phyloP scores from a whole-genome alignment of 495 filamentous ascomycete species.

The Aspergillus homomorphus region DNA sequence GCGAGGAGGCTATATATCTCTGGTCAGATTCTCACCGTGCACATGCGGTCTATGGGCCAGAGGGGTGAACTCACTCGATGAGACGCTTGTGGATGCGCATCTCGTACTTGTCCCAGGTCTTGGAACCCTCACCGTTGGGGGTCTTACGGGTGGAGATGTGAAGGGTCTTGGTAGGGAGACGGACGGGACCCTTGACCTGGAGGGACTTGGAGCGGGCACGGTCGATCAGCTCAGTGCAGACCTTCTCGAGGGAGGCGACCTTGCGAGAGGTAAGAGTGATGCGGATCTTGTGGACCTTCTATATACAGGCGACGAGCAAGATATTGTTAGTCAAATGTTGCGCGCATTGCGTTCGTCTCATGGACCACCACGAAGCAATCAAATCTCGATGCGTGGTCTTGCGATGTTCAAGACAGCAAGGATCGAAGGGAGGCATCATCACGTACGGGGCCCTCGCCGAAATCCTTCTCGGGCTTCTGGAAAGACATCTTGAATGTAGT shows the following conservation, averaged over 20 bases:
- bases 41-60: background rate
- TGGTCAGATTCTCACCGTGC: background rate
- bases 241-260: conserved; percentile 94
- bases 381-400: conserved; percentile 6
- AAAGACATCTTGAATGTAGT: conserved; percentile 74
- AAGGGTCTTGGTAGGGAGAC: conserved; percentile 95
- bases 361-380: too few species aligned
- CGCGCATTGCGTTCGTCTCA: background rate
- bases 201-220: conserved; percentile 98
- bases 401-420: background rate
- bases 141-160: conserved; percentile 96
- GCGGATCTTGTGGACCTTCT: conserved; percentile 98
- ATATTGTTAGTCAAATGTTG: conserved; percentile 5
- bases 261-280: conserved; percentile 95
- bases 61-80: conserved; percentile 68
- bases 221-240: conserved; percentile 96
- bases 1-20: conserved; percentile 69
- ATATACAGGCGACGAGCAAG: conserved; percentile 14
- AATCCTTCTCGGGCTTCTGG: conserved; percentile 94
- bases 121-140: conserved; percentile 98
- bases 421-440: background rate
- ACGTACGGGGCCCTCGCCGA: conserved; percentile 76
- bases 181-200: conserved; percentile 97
- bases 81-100: conserved; percentile 99
- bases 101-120: conserved; percentile 99